phyloP scores from a whole-genome alignment of 257 asterid genomes.

The Vinca minor region DNA sequence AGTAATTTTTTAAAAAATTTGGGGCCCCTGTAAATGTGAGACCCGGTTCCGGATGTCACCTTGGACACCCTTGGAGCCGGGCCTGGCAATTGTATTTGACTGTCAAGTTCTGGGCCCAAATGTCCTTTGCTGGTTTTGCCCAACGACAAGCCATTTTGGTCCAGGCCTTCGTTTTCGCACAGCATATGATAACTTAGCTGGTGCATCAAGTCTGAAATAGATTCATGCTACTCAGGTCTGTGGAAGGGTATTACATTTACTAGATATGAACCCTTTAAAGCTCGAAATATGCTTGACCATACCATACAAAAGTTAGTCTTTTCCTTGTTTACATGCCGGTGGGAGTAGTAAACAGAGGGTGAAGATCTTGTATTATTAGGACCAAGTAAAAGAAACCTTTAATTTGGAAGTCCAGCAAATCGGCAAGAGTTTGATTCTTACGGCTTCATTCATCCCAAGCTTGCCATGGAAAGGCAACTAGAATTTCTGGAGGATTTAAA shows the following conservation, averaged over 20 bases:
- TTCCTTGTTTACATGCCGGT: not conserved
- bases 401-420: not conserved
- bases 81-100: constrained; percentile 11
- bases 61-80: too few relatives aligned
- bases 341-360: not conserved
- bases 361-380: not conserved
- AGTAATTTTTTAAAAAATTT: too few relatives aligned
- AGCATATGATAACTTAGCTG: constrained; percentile 35
- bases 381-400: constrained; percentile 10
- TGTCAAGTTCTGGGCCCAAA: constrained; percentile 75
- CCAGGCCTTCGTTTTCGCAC: constrained; percentile 65
- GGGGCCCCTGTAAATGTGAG: too few relatives aligned
- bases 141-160: constrained; percentile 48
- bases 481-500: constrained; percentile 6
- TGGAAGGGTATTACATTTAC: not conserved
- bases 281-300: not conserved
- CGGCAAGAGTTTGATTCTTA: not conserved
- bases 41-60: too few relatives aligned
- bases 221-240: not conserved
- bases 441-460: not conserved
- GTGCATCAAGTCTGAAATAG: constrained; percentile 24
- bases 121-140: constrained; percentile 56
- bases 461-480: constrained; percentile 4
- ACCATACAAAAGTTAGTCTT: constrained; percentile 2
- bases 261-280: not conserved